These are phyloP conservation scores for Carex cristatella DNA, from an alignment of 176 grass and related monocot genomes.

Conservation along the genomic window DNA sequence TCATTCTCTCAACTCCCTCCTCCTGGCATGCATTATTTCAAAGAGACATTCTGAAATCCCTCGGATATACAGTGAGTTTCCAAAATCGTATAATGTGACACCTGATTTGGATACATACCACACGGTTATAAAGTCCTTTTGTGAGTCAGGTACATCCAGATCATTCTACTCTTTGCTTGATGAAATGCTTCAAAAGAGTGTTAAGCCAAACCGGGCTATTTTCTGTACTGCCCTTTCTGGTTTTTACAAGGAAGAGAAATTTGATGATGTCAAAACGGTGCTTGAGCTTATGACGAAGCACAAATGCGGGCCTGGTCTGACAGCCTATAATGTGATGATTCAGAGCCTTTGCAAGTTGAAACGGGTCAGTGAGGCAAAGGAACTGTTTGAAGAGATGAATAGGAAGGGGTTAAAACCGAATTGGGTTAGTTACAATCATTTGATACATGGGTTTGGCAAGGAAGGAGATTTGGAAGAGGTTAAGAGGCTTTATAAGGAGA, in stretches of 20 bases:
- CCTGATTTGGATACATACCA: constrained; percentile 64
- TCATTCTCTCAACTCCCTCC: constrained; percentile 72
- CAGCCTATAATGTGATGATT: constrained; percentile 60
- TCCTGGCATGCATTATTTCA: constrained; percentile 59
- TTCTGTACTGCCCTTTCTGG: constrained; percentile 57
- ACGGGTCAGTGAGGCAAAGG: constrained; percentile 42
- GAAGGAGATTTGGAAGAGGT: constrained; percentile 71
- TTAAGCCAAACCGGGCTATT: constrained; percentile 51
- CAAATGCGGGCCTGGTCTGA: constrained; percentile 34
- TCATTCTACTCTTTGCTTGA: constrained; percentile 85
- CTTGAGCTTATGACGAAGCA: constrained; percentile 79
- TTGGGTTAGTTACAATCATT: constrained; percentile 69
- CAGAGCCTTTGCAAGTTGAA: constrained; percentile 80
- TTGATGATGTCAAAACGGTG: constrained; percentile 65
- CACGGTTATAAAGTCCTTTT: constrained; percentile 64
- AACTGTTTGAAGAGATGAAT: constrained; percentile 53
- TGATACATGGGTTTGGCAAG: constrained; percentile 60
- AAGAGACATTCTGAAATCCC: constrained; percentile 48
- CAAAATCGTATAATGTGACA: constrained; percentile 37
- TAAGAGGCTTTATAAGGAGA: constrained; percentile 64
- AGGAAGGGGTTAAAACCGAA: constrained; percentile 52
- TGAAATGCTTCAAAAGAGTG: constrained; percentile 55
- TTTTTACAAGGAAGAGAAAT: constrained; percentile 75
- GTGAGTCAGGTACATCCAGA: constrained; percentile 55
- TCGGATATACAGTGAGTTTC: constrained; percentile 71